Conservation (phyloP, 2,329 filamentous ascomycete species). For the Pestalotiopsis sp. region DNA sequence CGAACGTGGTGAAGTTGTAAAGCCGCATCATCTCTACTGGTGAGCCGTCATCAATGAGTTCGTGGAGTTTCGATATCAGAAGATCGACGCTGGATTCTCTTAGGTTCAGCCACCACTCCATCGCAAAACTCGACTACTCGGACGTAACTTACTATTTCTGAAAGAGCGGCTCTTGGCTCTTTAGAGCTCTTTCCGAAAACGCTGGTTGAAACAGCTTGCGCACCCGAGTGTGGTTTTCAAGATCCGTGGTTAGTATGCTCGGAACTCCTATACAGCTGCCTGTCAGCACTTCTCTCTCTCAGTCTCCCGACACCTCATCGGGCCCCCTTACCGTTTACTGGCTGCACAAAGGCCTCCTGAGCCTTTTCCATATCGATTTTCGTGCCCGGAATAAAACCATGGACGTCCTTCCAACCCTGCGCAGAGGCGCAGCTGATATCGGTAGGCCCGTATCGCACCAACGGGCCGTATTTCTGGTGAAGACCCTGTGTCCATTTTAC, state of each 20-base stretch:
- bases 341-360: slow-evolving; percentile 20
- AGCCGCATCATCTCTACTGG: slow-evolving; percentile 22
- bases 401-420: slow-evolving; percentile 25
- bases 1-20: slow-evolving; percentile 25
- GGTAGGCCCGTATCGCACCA: slow-evolving; percentile 22
- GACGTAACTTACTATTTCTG: slow-evolving; percentile 28
- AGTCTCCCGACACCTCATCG: not conserved
- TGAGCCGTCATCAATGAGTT: slow-evolving; percentile 20
- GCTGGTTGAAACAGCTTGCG: slow-evolving; percentile 22
- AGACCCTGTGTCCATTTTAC: slow-evolving; percentile 23
- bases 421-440: slow-evolving; percentile 24
- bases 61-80: slow-evolving; percentile 37
- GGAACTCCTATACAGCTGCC: slow-evolving; percentile 14
- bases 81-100: slow-evolving; percentile 26
- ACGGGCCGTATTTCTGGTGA: slow-evolving; percentile 24
- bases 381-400: slow-evolving; percentile 18
- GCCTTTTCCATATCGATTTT: slow-evolving; percentile 7
- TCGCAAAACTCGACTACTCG: not conserved
- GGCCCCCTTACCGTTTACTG: slow-evolving; percentile 21
- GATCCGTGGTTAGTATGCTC: slow-evolving; percentile 21
- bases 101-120: not conserved
- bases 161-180: slow-evolving; percentile 29
- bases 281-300: not conserved
- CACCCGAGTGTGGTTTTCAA: slow-evolving; percentile 21
- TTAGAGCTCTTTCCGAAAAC: slow-evolving; percentile 23